Evolutionary conservation across 2,329 filamentous ascomycete genomes (phyloP), one percentile per base, ranked within the genome.

Genomic region (Juglanconis oblonga): DNA sequence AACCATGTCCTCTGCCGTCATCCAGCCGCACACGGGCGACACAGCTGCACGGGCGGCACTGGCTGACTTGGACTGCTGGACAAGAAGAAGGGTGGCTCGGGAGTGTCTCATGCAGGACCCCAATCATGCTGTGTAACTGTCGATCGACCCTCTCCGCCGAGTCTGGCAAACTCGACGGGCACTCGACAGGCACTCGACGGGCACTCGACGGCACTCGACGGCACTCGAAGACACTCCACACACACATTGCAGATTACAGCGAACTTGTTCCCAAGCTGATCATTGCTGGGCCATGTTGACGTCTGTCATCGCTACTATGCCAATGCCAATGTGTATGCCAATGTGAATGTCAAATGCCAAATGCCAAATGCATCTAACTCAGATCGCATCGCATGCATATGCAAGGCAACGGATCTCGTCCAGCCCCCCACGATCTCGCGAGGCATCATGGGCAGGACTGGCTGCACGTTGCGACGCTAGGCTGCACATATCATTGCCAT

Each of bases 401-500:
- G 24, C 24, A 24, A 2, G 24, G 24, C 24, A 24, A 24, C 24
- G 24, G 24, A 24, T 24, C 24, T 24, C 24, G 24, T 24, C 24
- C 24, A 24, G 2, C 1, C 24, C 38, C 5, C 38, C 38, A 13
- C 10, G 38, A 42, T 42, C 38, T 42, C 38, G 38, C n/a, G 10
- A 42, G 38, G n/a, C 38, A 1, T 42, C 38, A 10, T 7, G 38
- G 38, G 24, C 24, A 24, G 24, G 11, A 42, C 38, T 42, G 38
- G 5, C 38, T 7, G 38, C 38, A 42, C n/a, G 38, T 24, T 2
- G 24, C 24, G 24, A 24, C 24, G 24, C 24, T 24, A 24, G 24
- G 24, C n/a, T n/a, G 49, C 36, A 10, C 38, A 52, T 61, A 55
- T 62, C 59, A 59, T 62, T 50, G 51, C 58, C 59, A 40, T 55